These are phyloP conservation scores for Ceratopteris richardii DNA, from an alignment of 75 land plant genomes.

Conservation along the genomic window DNA sequence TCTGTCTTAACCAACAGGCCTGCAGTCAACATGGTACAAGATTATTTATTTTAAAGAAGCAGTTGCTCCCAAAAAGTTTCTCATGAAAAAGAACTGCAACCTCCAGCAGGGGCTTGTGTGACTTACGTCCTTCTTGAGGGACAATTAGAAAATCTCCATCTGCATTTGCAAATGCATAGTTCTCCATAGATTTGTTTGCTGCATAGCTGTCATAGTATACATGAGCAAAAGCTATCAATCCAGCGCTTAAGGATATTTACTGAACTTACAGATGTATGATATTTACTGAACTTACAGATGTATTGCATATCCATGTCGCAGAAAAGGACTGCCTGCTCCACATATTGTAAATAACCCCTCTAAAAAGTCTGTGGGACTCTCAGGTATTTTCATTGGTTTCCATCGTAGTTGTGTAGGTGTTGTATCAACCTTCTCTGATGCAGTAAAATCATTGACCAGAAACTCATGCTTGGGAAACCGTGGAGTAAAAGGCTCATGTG, in stretches of 20 bases:
- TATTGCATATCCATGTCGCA: slow-evolving; percentile 92
- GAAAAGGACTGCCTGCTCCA: slow-evolving; percentile 91
- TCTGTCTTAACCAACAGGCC: slow-evolving; percentile 88
- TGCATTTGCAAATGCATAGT: slow-evolving; percentile 91
- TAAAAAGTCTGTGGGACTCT: slow-evolving; percentile 57
- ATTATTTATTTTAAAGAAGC: neutral
- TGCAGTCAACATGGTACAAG: slow-evolving; percentile 17
- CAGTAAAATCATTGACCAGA: slow-evolving; percentile 58
- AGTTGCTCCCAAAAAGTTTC: neutral
- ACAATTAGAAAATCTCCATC: slow-evolving; percentile 94
- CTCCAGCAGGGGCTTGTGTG: too few species aligned
- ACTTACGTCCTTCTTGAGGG: slow-evolving; percentile 95
- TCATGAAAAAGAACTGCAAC: too few species aligned
- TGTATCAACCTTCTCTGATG: slow-evolving; percentile 26
- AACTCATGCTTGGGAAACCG: slow-evolving; percentile 41
- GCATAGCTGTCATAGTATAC: slow-evolving; percentile 49
- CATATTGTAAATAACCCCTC: slow-evolving; percentile 89
- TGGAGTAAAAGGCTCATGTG: slow-evolving; percentile 82
- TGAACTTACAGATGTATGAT: slow-evolving; percentile 84
- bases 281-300: slow-evolving; percentile 60
- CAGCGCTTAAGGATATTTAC: too few species aligned
- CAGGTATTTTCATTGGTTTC: slow-evolving; percentile 63
- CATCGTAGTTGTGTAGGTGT: slow-evolving; percentile 92
- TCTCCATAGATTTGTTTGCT: slow-evolving; percentile 84
- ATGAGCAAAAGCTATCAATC: neutral